These are phyloP conservation scores for Collariella sp. DNA, from an alignment of 495 filamentous ascomycete species.

Conservation along the genomic window DNA sequence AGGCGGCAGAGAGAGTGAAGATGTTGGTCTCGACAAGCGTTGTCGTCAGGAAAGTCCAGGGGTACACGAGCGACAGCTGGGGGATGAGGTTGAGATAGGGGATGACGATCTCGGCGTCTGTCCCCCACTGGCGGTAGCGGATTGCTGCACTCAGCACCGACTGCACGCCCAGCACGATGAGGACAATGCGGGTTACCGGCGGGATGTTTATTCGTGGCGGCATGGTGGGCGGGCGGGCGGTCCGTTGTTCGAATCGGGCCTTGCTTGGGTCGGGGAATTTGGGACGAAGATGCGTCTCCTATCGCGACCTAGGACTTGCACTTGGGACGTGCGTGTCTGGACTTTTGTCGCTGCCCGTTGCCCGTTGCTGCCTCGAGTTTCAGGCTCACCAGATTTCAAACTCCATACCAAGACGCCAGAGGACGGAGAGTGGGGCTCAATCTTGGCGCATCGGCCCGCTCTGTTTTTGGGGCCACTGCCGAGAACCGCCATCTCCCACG, in stretches of 20 bases:
- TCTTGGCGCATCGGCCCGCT: too few relatives aligned
- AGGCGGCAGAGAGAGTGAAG: conserved; percentile 74
- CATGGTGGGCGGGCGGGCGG: conserved; percentile 46
- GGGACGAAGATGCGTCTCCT: conserved; percentile 1
- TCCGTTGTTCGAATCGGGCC: background rate
- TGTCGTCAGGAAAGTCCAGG: conserved; percentile 84
- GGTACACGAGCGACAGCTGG: conserved; percentile 71
- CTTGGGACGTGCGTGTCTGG: background rate
- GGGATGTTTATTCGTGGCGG: conserved; percentile 83
- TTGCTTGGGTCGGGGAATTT: background rate
- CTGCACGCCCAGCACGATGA: conserved; percentile 62
- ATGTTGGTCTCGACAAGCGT: conserved; percentile 90
- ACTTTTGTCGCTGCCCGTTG: background rate
- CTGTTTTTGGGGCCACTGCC: too few relatives aligned
- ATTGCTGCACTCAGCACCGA: conserved; percentile 75
- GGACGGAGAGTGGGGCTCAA: too few relatives aligned
- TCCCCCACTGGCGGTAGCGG: conserved; percentile 56
- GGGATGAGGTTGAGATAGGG: conserved; percentile 85
- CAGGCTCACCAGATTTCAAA: background rate
- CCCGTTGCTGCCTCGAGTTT: conserved; percentile 1
- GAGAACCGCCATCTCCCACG: too few relatives aligned
- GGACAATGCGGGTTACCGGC: conserved; percentile 74
- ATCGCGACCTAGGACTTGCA: too few relatives aligned
- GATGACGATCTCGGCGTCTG: conserved; percentile 52
- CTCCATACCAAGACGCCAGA: background rate